Conservation (phyloP, 2,329 filamentous ascomycete species). For the Orbilia blumenaviensis region DNA sequence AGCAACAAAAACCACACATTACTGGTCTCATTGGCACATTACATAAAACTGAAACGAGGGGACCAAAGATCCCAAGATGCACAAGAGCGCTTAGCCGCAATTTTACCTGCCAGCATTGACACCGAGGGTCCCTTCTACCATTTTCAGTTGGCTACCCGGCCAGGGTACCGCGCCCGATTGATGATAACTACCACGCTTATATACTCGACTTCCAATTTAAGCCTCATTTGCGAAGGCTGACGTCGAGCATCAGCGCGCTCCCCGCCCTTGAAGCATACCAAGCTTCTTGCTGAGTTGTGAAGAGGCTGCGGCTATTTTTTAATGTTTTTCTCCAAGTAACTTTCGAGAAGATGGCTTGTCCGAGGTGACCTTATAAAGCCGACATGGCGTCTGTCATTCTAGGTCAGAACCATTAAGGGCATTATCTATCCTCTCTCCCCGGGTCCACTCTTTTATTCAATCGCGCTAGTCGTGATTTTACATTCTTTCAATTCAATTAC, state of each 20-base stretch:
- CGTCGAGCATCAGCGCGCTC: background rate
- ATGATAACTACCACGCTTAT: background rate
- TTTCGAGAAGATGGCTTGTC: background rate
- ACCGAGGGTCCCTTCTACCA: background rate
- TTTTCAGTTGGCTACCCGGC: background rate
- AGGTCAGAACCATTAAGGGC: background rate
- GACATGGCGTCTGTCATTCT: background rate
- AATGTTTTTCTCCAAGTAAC: background rate
- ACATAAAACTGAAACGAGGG: background rate
- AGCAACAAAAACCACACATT: conserved; percentile 20
- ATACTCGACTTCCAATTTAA: background rate
- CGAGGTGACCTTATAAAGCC: background rate
- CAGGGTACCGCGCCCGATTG: conserved; percentile 2
- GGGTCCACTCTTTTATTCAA: background rate
- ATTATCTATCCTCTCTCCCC: background rate
- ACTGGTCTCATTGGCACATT: no score
- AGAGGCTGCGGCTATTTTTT: background rate
- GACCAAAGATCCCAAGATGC: background rate
- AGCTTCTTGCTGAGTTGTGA: background rate
- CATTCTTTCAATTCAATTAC: background rate
- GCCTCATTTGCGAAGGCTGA: background rate
- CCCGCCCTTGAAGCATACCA: background rate
- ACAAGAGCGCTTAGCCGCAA: background rate
- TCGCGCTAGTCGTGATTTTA: conserved; percentile 41
- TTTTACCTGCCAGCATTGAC: background rate